Base-by-base conservation (phyloP, 441 rosid genomes). In the Erodium texanum region DNA sequence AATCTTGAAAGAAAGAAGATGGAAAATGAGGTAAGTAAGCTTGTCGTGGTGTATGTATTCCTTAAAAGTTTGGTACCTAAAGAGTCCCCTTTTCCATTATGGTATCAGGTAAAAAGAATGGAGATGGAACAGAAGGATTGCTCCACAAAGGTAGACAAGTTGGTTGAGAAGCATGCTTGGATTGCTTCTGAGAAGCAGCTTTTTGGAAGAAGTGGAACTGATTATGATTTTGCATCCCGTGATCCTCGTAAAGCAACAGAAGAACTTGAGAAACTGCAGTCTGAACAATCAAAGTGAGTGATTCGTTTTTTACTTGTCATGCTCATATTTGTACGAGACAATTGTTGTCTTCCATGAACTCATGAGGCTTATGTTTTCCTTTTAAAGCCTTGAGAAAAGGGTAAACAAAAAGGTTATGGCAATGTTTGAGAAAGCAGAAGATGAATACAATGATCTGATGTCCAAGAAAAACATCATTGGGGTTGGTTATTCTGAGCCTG, bases 371-470 rank as follows among this genome's bases (percentile, higher is more conserved):
- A 56, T 75, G 76, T 72, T 27, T 72, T 62, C 59, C n/a, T 29
- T 65, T 56, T 78, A 76, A 80, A 94, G 99, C 70, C 89, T 95
- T 65, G 99, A 92, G 78, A 95, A 90, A 77, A 89, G 98, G 79
- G 98, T 95, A 68, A 92, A 95, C 82, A 95, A 95, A 87, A 95
- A 92, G 80, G 99, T 92, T 48, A 95, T 92, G 97, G 87, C 95
- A 1, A 92, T 95, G 98, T 95, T 95, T 69, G 99, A 95, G 84
- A 95, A 95, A 78, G 99, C 99, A 65, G 99, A 95, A 73, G 99
- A 95, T 79, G 99, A 95, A 76, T 92, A 87, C 79, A 89, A 89
- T 78, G 96, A 87, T 74, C 77, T 95, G 81, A 90, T 88, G 78
- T 90, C 89, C n/a, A 95, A 89, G 87, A 95, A 95, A 75, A 89